These are phyloP conservation scores for Moricandia arvensis DNA, from an alignment of 345 rosid genomes.

Conservation along the genomic window DNA sequence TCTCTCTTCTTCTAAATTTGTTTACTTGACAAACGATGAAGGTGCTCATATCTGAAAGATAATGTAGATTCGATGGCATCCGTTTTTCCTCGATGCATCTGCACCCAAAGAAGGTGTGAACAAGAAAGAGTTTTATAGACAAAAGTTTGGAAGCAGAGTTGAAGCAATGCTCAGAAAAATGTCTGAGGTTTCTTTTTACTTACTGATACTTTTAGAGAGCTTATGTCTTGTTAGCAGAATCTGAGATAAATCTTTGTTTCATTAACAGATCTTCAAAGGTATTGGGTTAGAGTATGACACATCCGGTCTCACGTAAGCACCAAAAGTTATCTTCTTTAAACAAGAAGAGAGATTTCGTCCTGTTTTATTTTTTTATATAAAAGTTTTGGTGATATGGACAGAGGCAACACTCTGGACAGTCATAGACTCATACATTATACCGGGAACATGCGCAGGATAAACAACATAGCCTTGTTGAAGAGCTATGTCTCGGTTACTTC, in stretches of 20 bases:
- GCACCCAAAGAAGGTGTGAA: slow-evolving; percentile 88
- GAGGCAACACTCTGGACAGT: slow-evolving; percentile 83
- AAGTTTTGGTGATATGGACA: slow-evolving; percentile 39
- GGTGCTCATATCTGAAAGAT: not conserved
- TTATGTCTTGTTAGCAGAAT: slow-evolving; percentile 9
- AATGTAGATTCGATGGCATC: slow-evolving; percentile 79
- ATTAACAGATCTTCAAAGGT: slow-evolving; percentile 64
- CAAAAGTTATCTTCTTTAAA: not conserved
- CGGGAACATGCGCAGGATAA: slow-evolving; percentile 58
- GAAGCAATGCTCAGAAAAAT: slow-evolving; percentile 53
- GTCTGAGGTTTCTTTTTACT: slow-evolving; percentile 52
- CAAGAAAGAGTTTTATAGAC: slow-evolving; percentile 59
- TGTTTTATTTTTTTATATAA: not conserved
- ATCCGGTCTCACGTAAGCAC: slow-evolving; percentile 82
- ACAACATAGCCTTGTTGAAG: slow-evolving; percentile 82
- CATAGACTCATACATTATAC: slow-evolving; percentile 79
- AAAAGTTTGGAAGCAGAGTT: slow-evolving; percentile 60
- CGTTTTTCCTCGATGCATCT: slow-evolving; percentile 74
- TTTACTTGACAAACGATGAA: not conserved
- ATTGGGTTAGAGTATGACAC: slow-evolving; percentile 72
- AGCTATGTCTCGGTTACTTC: slow-evolving; percentile 81
- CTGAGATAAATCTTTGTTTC: slow-evolving; percentile 3
- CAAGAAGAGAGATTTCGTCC: not conserved
- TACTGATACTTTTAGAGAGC: slow-evolving; percentile 4
- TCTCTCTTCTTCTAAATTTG: not conserved